Percentiles rank a stretch among this genome's conserved stretches.
Conservation (phyloP, 2,329 filamentous ascomycete species). For the Aureobasidium zeae region DNA sequence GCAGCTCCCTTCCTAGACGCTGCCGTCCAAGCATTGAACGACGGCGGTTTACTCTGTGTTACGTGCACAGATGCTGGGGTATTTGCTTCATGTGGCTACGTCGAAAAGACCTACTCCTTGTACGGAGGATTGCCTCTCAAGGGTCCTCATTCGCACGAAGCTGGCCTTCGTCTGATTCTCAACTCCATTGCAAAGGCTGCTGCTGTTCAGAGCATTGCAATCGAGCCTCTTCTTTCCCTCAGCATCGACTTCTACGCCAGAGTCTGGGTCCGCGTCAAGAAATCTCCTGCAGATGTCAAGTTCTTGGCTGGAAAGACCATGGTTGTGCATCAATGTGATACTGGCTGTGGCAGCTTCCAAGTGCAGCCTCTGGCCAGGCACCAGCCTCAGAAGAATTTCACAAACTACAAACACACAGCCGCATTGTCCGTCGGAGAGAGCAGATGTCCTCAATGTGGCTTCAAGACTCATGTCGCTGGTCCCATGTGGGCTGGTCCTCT, state of each 20-base stretch:
- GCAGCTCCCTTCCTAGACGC: constrained; percentile 88
- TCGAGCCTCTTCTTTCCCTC: constrained; percentile 83
- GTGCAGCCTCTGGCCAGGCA: constrained; percentile 70
- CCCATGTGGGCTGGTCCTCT: constrained; percentile 92
- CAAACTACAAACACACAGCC: constrained; percentile 70
- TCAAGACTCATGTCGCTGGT: constrained; percentile 76
- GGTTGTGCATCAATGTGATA: constrained; percentile 83
- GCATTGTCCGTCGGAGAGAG: constrained; percentile 56
- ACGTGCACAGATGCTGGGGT: constrained; percentile 95
- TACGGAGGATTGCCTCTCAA: constrained; percentile 87
- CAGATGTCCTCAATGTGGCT: constrained; percentile 73
- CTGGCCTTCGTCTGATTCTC: constrained; percentile 74
- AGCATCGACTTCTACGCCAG: constrained; percentile 95
- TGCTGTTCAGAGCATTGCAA: constrained; percentile 73
- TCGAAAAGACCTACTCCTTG: constrained; percentile 87
- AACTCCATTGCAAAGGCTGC: constrained; percentile 72
- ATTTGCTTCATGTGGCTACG: constrained; percentile 88
- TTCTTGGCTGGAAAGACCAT: constrained; percentile 86
- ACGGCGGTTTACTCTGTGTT: constrained; percentile 85
- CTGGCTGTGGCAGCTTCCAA: constrained; percentile 84
- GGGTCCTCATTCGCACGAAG: constrained; percentile 79
- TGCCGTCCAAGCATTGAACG: constrained; percentile 74
- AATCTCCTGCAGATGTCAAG: constrained; percentile 78
- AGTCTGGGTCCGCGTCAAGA: constrained; percentile 74
- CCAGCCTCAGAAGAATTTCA: constrained; percentile 46